A percentile compares a stretch with the other conserved stretches of the same genome.
These are phyloP conservation scores for Miamiensis avidus DNA, from an alignment of 169 alveolate species.

Conservation along the genomic window DNA sequence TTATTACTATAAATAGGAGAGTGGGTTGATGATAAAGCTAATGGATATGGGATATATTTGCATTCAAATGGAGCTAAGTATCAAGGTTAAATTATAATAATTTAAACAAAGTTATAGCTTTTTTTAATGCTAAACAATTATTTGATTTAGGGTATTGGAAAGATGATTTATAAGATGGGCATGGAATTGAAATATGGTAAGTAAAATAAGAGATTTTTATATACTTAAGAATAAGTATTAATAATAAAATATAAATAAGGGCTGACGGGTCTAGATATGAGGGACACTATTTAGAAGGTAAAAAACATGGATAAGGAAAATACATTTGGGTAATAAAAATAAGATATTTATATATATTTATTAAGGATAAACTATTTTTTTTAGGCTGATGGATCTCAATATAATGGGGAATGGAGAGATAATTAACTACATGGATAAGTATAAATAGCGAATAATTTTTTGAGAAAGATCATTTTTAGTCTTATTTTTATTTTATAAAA, in stretches of 20 bases:
- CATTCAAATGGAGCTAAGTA: constrained; percentile 57
- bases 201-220: background rate
- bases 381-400: constrained; percentile 62
- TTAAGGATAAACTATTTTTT: too few relatives aligned
- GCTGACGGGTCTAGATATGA: constrained; percentile 77
- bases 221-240: background rate
- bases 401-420: constrained; percentile 70
- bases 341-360: too few relatives aligned
- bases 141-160: constrained; percentile 48
- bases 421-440: constrained; percentile 55
- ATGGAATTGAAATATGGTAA: constrained; percentile 43
- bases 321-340: too few relatives aligned
- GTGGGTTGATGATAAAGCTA: constrained; percentile 92
- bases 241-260: constrained; percentile 52
- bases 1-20: constrained; percentile 86
- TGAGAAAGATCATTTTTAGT: background rate
- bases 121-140: too few relatives aligned
- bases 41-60: constrained; percentile 84
- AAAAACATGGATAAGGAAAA: constrained; percentile 61
- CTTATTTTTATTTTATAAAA: background rate
- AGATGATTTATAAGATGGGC: constrained; percentile 56
- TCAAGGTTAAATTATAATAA: constrained; percentile 47
- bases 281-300: constrained; percentile 65
- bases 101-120: background rate
- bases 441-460: background rate